Evolutionary conservation across 2,329 filamentous ascomycete genomes (phyloP).

Genomic region (Sporothrix globosa): DNA sequence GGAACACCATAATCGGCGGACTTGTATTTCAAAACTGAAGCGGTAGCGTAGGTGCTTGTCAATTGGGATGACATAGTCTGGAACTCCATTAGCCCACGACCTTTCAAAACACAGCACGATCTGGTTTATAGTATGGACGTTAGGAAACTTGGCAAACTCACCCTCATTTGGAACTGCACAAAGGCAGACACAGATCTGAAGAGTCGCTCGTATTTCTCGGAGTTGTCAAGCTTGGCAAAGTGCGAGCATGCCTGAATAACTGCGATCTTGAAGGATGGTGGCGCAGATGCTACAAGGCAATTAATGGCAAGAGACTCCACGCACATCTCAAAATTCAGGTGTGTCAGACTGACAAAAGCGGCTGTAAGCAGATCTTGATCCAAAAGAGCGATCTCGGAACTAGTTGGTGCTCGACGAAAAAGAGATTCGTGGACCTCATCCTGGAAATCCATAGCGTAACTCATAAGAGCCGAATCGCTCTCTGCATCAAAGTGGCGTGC

Average conservation of each 20-base stretch:
- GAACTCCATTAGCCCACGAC: background rate
- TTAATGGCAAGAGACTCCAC: conserved; percentile 59
- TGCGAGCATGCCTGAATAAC: conserved; percentile 65
- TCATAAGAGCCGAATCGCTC: conserved; percentile 63
- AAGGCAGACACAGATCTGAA: conserved; percentile 60
- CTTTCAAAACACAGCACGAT: background rate
- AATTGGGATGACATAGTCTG: conserved; percentile 48
- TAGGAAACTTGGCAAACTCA: conserved; percentile 41
- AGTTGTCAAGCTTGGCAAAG: conserved; percentile 58
- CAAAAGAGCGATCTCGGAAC: conserved; percentile 55
- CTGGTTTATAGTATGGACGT: too few species aligned
- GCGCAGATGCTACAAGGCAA: conserved; percentile 61
- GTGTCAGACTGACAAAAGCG: conserved; percentile 65
- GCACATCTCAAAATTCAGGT: conserved; percentile 63
- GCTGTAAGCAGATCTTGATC: conserved; percentile 68
- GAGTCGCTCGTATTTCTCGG: conserved; percentile 56
- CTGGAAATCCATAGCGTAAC: conserved; percentile 70
- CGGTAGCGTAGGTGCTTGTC: conserved; percentile 46
- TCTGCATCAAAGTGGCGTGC: conserved; percentile 66
- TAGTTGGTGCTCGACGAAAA: conserved; percentile 57
- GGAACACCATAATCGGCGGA: conserved; percentile 47
- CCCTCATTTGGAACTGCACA: conserved; percentile 61
- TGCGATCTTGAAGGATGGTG: conserved; percentile 64
- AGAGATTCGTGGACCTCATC: conserved; percentile 69
- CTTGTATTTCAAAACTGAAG: conserved; percentile 48